phyloP scores from a whole-genome alignment of 768 basidiomycete species.

The Tylopilus sp. region DNA sequence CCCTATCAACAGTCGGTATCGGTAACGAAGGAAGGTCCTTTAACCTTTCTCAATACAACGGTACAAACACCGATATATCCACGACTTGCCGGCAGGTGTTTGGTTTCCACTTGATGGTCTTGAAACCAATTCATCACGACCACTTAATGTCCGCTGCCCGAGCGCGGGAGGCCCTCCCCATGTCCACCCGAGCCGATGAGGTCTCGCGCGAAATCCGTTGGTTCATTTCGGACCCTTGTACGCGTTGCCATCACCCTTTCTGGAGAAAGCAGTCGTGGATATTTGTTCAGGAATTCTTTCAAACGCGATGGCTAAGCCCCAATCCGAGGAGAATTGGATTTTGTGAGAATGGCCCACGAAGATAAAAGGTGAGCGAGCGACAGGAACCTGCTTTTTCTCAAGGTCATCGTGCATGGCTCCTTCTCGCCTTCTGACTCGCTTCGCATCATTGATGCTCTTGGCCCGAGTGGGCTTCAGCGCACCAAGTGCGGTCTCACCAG shows the following conservation, averaged over 20 bases:
- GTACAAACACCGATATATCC: conserved; percentile 4
- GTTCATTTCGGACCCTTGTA: neutral
- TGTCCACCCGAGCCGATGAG: neutral
- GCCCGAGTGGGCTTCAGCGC: neutral
- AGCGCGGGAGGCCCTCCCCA: neutral
- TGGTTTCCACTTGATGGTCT: neutral
- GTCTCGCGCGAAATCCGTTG: neutral
- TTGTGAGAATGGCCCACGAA: neutral
- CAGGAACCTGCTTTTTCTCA: neutral
- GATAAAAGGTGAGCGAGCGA: neutral
- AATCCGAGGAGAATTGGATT: neutral
- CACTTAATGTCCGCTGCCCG: conserved; percentile 27
- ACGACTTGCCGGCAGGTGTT: neutral
- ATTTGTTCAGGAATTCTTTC: too few species aligned
- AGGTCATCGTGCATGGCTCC: neutral
- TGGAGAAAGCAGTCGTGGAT: too few species aligned
- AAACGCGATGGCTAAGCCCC: neutral
- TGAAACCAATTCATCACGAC: neutral
- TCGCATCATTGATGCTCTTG: neutral
- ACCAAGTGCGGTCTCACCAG: conserved; percentile 28
- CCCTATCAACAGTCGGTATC: neutral
- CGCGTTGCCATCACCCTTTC: neutral
- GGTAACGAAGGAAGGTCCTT: too few species aligned
- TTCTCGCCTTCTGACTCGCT: neutral
- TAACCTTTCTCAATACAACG: neutral